These are phyloP conservation scores for Haplosporangium sp. DNA, from an alignment of 371 early-diverging fungal species.

Conservation along the genomic window DNA sequence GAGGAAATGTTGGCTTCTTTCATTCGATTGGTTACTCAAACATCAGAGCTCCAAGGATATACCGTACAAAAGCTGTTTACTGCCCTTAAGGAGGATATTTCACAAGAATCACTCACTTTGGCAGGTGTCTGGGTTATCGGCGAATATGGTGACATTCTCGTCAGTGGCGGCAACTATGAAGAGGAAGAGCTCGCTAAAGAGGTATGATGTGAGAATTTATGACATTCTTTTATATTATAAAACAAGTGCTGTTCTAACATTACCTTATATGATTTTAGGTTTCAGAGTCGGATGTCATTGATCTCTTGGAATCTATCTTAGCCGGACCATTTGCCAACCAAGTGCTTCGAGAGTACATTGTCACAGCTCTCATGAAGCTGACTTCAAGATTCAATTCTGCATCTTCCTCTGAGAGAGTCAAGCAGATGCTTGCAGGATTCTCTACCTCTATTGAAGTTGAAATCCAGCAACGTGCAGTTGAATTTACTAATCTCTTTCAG, in stretches of 20 bases:
- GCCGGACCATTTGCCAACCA: slow-evolving; percentile 84
- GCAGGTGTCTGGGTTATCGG: slow-evolving; percentile 96
- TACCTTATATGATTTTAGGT: slow-evolving; percentile 55
- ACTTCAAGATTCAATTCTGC: slow-evolving; percentile 75
- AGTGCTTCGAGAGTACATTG: slow-evolving; percentile 82
- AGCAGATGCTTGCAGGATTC: slow-evolving; percentile 69
- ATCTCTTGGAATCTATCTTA: slow-evolving; percentile 78
- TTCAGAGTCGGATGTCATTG: slow-evolving; percentile 79
- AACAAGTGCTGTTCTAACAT: background rate
- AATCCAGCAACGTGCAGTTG: slow-evolving; percentile 94
- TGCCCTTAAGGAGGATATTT: slow-evolving; percentile 82
- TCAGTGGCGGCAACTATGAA: slow-evolving; percentile 73
- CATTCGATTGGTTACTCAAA: slow-evolving; percentile 77
- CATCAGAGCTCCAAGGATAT: slow-evolving; percentile 86
- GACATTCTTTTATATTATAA: too few species aligned
- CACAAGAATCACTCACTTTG: slow-evolving; percentile 91
- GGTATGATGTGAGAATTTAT: slow-evolving; percentile 41
- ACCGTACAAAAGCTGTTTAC: slow-evolving; percentile 88
- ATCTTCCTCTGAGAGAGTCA: slow-evolving; percentile 65
- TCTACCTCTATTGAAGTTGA: slow-evolving; percentile 87
- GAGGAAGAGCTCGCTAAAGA: slow-evolving; percentile 75
- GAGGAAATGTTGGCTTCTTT: slow-evolving; percentile 81
- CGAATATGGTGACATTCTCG: slow-evolving; percentile 95
- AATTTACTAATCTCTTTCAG: slow-evolving; percentile 86
- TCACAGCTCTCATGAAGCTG: slow-evolving; percentile 92